Evolutionary conservation across 345 rosid species (phyloP).

Genomic region (Litchi chinensis): DNA sequence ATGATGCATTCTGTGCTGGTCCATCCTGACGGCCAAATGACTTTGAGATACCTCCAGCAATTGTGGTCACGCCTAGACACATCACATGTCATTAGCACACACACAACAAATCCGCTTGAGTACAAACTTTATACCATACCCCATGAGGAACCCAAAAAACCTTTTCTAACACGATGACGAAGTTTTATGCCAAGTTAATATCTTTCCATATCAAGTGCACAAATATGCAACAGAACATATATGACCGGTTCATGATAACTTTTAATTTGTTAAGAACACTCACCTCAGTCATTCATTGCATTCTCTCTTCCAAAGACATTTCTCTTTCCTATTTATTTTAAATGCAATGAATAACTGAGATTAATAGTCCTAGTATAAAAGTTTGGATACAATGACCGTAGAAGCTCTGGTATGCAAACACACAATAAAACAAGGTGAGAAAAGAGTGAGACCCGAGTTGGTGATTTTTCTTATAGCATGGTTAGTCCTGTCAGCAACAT

Average conservation of each 20-base stretch:
- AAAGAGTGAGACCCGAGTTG: constrained; percentile 41
- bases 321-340: too few species aligned
- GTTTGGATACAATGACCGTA: too few species aligned
- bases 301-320: too few species aligned
- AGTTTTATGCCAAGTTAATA: too few species aligned
- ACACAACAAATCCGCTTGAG: background rate
- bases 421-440: background rate
- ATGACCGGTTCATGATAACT: background rate
- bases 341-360: too few species aligned
- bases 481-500: constrained; percentile 65
- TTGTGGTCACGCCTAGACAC: constrained; percentile 58
- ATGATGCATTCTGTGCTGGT: constrained; percentile 72
- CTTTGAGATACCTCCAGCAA: constrained; percentile 56
- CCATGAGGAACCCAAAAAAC: background rate
- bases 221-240: background rate
- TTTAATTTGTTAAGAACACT: too few species aligned
- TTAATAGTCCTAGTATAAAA: too few species aligned
- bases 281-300: too few species aligned
- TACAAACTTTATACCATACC: background rate
- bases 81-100: background rate
- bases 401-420: too few species aligned
- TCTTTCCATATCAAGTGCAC: background rate
- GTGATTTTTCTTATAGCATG: constrained; percentile 62
- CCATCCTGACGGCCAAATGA: constrained; percentile 52
- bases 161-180: background rate